Base-by-base conservation (phyloP, 257 asterid species). In the Nemophila menziesii region DNA sequence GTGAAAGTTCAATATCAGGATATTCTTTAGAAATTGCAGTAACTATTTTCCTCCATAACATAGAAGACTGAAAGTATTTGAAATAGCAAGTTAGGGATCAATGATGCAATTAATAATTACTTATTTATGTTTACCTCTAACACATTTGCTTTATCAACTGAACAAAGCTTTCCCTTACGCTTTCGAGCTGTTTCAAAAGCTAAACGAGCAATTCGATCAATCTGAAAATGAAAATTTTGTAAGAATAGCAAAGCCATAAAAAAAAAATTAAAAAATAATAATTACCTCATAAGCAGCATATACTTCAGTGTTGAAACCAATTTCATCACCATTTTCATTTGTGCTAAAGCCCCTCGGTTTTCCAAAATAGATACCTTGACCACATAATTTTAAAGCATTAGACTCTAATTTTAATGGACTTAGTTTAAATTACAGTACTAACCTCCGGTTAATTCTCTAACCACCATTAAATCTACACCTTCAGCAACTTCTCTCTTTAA, bases 361-460 rank as follows among this genome's bases (percentile, higher is more conserved):
- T 52, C 99, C 96, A 67, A 90, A 90, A 73, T 90, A 90, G 50
- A 90, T 90, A 39, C 96, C 98, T 90, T 29, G 9, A 13, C 6
- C 33, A 29, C 12, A 29, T 3, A 53, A 57, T 16, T 23, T 29
- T 33, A 64, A 4, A 51, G 33, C 40, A 20, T 1, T 33, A 16
- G 5, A 46, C 13, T 43, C 14, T 17, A 37, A 53, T 20, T 37
- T 34, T 15, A 42, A 26, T 8, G 46, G 20, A 26, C n/a, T 36
- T 48, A 24, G 33, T 29, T 27, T 20, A 20, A 39, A 48, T 46
- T 17, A 33, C 27, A 16, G 38, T 33, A 50, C 82, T 62, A 58
- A 90, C 98, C 99, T 79, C 99, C 99, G 1, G 96, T 90, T 29
- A 90, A 80, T 67, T 90, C 99, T 63, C 99, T 81, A 20, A 90